A percentile compares a stretch with the other conserved stretches of the same genome.
Evolutionary conservation across 129 eudicot genomes (phyloP).

Genomic region (Pulicaria dysenterica): DNA sequence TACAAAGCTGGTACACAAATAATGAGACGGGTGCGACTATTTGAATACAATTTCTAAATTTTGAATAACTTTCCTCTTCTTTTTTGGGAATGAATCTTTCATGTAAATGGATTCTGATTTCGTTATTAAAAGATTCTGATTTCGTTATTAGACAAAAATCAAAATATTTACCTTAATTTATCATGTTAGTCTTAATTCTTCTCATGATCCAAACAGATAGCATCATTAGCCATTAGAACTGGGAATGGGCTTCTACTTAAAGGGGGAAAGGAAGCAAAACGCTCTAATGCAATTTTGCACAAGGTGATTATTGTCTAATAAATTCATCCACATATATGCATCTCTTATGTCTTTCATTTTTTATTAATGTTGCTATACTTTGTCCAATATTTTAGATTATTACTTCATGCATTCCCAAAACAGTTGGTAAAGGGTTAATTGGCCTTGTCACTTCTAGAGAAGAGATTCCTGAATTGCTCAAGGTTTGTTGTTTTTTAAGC

Average conservation of each 20-base stretch:
- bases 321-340: conserved; percentile 1
- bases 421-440: conserved; percentile 76
- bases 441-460: conserved; percentile 97
- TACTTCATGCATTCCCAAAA: conserved; percentile 78
- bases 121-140: not conserved
- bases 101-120: not conserved
- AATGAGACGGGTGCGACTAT: not conserved
- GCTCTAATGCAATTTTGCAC: conserved; percentile 91
- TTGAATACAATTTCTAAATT: not conserved
- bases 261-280: conserved; percentile 97
- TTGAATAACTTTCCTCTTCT: too few relatives aligned
- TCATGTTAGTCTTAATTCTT: conserved; percentile 16
- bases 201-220: conserved; percentile 56
- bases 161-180: not conserved
- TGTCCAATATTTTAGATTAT: conserved; percentile 51
- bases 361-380: conserved; percentile 22
- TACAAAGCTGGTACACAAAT: conserved; percentile 3
- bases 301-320: conserved; percentile 48
- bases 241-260: conserved; percentile 94
- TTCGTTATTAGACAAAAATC: not conserved
- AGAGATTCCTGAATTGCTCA: conserved; percentile 93
- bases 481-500: conserved; percentile 46
- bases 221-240: conserved; percentile 89
- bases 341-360: conserved; percentile 10
- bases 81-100: not conserved